phyloP scores from a whole-genome alignment of 2,329 filamentous ascomycete genomes.

The Biscogniauxia mediterranea region DNA sequence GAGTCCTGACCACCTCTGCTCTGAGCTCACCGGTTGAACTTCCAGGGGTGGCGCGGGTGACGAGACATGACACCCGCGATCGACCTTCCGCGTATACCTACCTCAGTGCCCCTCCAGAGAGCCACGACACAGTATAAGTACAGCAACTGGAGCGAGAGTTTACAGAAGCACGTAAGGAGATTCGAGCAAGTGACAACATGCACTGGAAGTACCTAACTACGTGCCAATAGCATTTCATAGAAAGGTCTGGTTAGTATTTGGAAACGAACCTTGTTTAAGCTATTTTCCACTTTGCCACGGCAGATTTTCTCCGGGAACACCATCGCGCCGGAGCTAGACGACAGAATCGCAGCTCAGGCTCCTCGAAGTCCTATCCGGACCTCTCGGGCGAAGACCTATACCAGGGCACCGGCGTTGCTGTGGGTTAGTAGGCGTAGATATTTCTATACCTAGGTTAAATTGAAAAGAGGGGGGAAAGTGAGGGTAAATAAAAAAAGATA shows the following conservation, averaged over 20 bases:
- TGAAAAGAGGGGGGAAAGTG: no score
- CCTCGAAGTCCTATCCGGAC: neutral
- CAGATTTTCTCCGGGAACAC: neutral
- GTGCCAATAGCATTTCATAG: no score
- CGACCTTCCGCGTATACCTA: neutral
- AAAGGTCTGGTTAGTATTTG: no score
- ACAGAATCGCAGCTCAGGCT: neutral
- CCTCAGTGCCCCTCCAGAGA: neutral
- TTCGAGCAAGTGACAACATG: neutral
- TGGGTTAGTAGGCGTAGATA: no score
- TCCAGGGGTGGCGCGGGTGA: neutral
- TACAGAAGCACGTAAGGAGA: neutral
- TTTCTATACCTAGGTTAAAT: no score
- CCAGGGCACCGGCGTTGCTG: no score
- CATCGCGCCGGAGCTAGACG: constrained; percentile 1
- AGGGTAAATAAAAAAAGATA: neutral
- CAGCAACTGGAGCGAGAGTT: neutral
- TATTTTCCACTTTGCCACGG: neutral
- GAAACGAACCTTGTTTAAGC: no score
- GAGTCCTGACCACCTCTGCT: neutral
- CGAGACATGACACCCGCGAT: neutral
- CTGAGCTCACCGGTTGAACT: neutral
- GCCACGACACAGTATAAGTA: neutral
- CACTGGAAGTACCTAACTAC: neutral
- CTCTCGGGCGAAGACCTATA: neutral